Percentiles rank a stretch among this genome's conserved stretches.
phyloP scores from a whole-genome alignment of 768 basidiomycete species.

The Tylopilus rubrobrunneus region DNA sequence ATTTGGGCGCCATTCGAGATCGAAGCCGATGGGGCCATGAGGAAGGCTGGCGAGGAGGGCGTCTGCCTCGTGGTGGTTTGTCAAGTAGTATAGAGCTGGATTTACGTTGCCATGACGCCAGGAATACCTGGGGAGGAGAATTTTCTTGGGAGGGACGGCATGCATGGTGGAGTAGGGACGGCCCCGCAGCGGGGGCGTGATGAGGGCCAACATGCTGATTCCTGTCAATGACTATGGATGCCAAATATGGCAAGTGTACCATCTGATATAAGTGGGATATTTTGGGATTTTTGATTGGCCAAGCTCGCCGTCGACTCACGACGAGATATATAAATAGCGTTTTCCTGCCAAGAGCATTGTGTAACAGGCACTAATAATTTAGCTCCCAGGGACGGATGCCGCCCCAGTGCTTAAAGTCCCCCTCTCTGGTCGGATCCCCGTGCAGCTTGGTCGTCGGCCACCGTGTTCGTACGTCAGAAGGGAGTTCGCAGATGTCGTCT shows the following conservation, averaged over 20 bases:
- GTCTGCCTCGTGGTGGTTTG: constrained; percentile 32
- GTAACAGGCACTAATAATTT: constrained; percentile 29
- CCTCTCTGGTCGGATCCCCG: too few species aligned
- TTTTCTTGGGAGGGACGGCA: neutral
- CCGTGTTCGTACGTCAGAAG: neutral
- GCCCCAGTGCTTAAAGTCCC: neutral
- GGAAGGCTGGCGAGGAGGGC: constrained; percentile 16
- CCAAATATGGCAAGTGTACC: constrained; percentile 11
- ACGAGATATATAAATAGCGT: constrained; percentile 29
- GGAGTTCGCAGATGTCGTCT: neutral
- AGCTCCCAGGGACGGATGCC: constrained; percentile 15
- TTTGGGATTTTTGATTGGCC: constrained; percentile 24
- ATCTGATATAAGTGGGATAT: neutral
- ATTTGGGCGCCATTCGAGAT: constrained; percentile 77
- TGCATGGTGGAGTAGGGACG: constrained; percentile 10
- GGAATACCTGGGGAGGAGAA: constrained; percentile 13
- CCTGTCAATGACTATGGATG: constrained; percentile 4
- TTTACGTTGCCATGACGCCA: constrained; percentile 15
- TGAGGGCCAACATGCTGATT: neutral
- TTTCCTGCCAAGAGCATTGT: constrained; percentile 29
- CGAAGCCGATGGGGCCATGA: constrained; percentile 52
- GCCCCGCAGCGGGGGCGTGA: constrained; percentile 1
- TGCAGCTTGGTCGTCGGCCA: neutral
- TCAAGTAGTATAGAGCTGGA: constrained; percentile 29
- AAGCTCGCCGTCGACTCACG: constrained; percentile 13